These are phyloP conservation scores for Populus hybrid DNA, from an alignment of 441 rosid genomes.

Conservation along the genomic window DNA sequence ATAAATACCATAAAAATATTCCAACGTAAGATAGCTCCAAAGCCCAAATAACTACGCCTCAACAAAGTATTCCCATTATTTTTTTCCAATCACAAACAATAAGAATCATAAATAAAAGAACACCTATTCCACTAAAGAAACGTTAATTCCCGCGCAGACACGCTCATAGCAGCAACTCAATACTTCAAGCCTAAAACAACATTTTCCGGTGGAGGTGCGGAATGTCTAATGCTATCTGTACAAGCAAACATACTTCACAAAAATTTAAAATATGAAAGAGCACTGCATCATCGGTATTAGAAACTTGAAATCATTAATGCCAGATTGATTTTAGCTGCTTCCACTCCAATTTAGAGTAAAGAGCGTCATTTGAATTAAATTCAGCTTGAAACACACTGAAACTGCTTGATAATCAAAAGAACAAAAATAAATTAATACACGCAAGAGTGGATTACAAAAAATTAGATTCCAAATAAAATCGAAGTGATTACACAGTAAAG, in stretches of 20 bases:
- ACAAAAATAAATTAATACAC: neutral
- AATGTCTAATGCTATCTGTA: neutral
- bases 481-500: neutral
- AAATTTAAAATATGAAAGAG: neutral
- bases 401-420: neutral
- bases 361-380: neutral
- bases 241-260: neutral
- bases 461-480: neutral
- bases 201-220: neutral
- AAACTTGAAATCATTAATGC: slow-evolving; percentile 1
- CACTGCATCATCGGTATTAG: neutral
- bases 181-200: neutral
- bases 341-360: slow-evolving; percentile 1
- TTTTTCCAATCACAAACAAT: neutral
- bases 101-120: neutral
- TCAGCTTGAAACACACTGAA: neutral
- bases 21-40: neutral
- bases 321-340: slow-evolving; percentile 4
- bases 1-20: neutral
- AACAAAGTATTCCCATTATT: neutral
- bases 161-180: neutral
- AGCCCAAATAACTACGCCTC: neutral
- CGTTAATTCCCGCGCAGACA: neutral
- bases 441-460: neutral
- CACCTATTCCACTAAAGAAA: neutral